Percentiles rank a stretch among this genome's conserved stretches.
These are phyloP conservation scores for Cyathus striatus DNA, from an alignment of 768 basidiomycete genomes.

Conservation along the genomic window DNA sequence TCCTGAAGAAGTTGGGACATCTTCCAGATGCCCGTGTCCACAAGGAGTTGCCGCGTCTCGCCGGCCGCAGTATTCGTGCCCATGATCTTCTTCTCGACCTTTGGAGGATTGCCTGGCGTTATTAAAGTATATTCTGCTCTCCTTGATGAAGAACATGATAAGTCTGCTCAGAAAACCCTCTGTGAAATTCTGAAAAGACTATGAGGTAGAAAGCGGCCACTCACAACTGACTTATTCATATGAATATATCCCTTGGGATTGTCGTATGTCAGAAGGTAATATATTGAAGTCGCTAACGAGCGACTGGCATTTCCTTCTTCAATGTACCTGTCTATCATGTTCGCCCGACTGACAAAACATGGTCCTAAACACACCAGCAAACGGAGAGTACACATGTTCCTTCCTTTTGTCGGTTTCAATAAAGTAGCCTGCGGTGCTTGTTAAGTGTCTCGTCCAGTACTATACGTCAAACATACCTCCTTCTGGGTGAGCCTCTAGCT, in stretches of 20 bases:
- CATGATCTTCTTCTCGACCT: slow-evolving; percentile 35
- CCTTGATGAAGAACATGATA: slow-evolving; percentile 49
- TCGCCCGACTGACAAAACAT: no score
- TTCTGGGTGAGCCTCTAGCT: slow-evolving; percentile 2
- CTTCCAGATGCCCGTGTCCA: slow-evolving; percentile 53
- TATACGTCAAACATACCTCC: slow-evolving; percentile 3
- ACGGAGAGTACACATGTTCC: slow-evolving; percentile 9
- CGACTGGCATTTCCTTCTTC: slow-evolving; percentile 11
- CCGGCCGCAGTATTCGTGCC: slow-evolving; percentile 34
- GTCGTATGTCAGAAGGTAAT: slow-evolving; percentile 41
- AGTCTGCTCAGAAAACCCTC: slow-evolving; percentile 30
- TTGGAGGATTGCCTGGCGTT: slow-evolving; percentile 17
- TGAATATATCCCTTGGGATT: slow-evolving; percentile 35
- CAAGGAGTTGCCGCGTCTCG: slow-evolving; percentile 43
- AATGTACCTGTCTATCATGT: background rate
- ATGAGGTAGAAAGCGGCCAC: no score
- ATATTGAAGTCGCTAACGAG: slow-evolving; percentile 40
- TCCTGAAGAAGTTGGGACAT: slow-evolving; percentile 46
- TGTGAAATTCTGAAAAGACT: no score
- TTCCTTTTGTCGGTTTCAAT: slow-evolving; percentile 9
- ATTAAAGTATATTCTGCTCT: slow-evolving; percentile 46
- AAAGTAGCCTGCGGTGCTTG: slow-evolving; percentile 10
- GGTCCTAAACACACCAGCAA: slow-evolving; percentile 12
- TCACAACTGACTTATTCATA: slow-evolving; percentile 43
- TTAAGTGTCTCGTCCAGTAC: background rate